phyloP scores from a whole-genome alignment of 2,329 filamentous ascomycete genomes.

The Cladophialophora psammophila region DNA sequence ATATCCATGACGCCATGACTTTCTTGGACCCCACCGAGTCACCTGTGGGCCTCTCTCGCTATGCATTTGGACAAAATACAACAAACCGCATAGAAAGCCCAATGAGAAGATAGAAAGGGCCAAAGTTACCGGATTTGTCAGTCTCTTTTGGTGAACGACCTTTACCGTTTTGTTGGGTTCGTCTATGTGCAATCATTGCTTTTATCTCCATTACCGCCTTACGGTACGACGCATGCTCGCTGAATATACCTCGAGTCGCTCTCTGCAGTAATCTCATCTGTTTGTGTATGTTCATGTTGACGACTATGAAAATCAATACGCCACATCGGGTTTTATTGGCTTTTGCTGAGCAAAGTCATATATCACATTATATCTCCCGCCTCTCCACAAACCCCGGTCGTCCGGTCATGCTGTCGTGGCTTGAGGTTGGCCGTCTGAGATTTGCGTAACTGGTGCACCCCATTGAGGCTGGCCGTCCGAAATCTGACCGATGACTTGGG shows the following conservation, averaged over 20 bases:
- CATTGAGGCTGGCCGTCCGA: constrained; percentile 22
- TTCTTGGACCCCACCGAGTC: background rate
- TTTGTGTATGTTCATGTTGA: background rate
- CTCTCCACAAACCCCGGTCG: constrained; percentile 36
- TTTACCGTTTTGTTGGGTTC: background rate
- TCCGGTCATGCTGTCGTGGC: constrained; percentile 30
- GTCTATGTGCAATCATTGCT: background rate
- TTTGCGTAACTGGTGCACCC: constrained; percentile 28
- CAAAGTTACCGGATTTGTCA: background rate
- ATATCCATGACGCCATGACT: constrained; percentile 2
- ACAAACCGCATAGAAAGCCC: too few relatives aligned
- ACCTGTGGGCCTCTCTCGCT: too few relatives aligned
- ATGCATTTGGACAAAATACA: too few relatives aligned
- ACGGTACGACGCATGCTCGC: background rate
- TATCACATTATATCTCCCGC: background rate
- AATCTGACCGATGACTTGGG: constrained; percentile 37
- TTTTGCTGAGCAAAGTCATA: background rate
- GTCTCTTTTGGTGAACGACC: background rate
- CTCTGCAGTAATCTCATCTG: background rate
- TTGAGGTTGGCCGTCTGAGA: constrained; percentile 35
- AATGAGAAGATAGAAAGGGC: too few relatives aligned
- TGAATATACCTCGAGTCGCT: background rate
- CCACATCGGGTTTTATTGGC: background rate
- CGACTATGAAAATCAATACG: background rate
- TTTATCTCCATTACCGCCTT: background rate